These are phyloP conservation scores for Colletotrichum tofieldiae DNA, from an alignment of 2,329 filamentous ascomycete genomes.

Conservation along the genomic window DNA sequence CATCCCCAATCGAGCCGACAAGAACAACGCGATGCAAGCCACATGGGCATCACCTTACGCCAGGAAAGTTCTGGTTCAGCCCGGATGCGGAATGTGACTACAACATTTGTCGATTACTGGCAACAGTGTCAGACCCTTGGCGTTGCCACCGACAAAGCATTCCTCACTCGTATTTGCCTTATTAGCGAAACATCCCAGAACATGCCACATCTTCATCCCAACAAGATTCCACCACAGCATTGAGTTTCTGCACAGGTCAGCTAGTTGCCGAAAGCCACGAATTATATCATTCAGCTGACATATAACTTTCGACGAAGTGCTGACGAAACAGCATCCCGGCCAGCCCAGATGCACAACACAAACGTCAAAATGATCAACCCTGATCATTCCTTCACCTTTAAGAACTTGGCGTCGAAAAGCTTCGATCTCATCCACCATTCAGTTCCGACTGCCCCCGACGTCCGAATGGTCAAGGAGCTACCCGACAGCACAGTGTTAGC, in stretches of 20 bases:
- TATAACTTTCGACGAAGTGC: background rate
- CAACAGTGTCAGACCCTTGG: background rate
- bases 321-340: background rate
- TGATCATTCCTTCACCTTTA: constrained; percentile 31
- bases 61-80: background rate
- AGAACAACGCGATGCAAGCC: constrained; percentile 12
- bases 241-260: background rate
- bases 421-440: constrained; percentile 20
- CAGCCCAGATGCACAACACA: background rate
- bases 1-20: background rate
- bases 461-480: constrained; percentile 18
- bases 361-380: constrained; percentile 24
- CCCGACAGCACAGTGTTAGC: background rate
- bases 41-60: background rate
- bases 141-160: background rate
- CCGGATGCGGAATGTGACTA: constrained; percentile 21
- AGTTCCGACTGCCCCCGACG: constrained; percentile 19
- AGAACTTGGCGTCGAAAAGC: constrained; percentile 27
- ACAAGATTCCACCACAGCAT: background rate
- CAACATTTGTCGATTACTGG: background rate
- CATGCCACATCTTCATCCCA: too few relatives aligned
- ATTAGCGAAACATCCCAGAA: background rate
- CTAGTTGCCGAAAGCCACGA: background rate
- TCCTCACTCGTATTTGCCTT: constrained; percentile 1
- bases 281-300: too few relatives aligned